Base-by-base conservation (phyloP, 2,329 filamentous ascomycete species). In the Aureobasidium sp. region DNA sequence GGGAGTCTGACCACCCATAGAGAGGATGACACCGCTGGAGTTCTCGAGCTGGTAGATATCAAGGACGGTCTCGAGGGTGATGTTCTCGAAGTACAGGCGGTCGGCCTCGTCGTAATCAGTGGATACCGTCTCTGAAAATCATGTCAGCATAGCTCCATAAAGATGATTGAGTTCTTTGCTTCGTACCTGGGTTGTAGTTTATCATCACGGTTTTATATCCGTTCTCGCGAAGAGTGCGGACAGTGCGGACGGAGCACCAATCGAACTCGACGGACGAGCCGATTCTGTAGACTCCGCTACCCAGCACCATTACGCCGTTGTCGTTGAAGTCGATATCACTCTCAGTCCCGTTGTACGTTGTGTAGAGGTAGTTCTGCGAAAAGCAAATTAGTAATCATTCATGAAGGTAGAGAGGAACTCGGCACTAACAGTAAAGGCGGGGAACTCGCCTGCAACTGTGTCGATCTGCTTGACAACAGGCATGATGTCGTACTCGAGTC, bases 211-310 rank as follows among this genome's bases (percentile, higher is more conserved):
- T 97, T 81, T 97, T 97, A 79, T 87, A 85, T 2, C 89, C 89
- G 62, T 86, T 83, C 65, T 89, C 84, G 54, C 94, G 85, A 8
- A 99, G 82, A 1, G 94, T 97, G 64, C 93, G 86, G 64, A 97
- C 95, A 6, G 94, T 90, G 62, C 93, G 83, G 29, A 99, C 94
- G 4, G 94, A 96, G 74, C 94, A 97, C 94, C 94, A 99, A 75
- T 99, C 94, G 74, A 99, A 99, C 72, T 99, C 94, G 62, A 99
- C 94, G 0, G 93, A 96, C 0, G 92, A 96, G 66, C 94, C 94
- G 65, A 99, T 57, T 63, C 94, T 85, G 79, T 97, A 97, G 10
- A 96, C 92, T 74, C 93, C 93, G 33, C 92, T 96, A 15, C 93
- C 93, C 31, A 97, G 81, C 9, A 99, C 93, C 91, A 97, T 96